These are phyloP conservation scores for Triangularia setosa DNA, from an alignment of 2,329 filamentous ascomycete genomes.

Conservation along the genomic window DNA sequence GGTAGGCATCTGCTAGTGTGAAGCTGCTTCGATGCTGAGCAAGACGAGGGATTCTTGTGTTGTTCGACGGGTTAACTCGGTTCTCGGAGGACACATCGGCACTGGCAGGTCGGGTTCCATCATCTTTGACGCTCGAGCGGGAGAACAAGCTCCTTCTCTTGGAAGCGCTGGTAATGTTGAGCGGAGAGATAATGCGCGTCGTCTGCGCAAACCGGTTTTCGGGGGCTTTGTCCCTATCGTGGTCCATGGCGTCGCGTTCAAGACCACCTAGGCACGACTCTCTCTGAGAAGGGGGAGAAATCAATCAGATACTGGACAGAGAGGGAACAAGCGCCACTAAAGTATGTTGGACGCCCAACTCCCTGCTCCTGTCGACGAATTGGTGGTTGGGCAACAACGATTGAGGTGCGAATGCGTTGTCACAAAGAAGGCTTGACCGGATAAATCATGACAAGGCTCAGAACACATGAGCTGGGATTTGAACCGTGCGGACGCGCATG, in stretches of 20 bases:
- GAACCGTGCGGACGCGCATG: not conserved
- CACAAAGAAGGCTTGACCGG: constrained; percentile 3
- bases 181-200: constrained; percentile 27
- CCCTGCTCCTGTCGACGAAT: not conserved
- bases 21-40: constrained; percentile 31
- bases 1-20: constrained; percentile 42
- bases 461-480: not conserved
- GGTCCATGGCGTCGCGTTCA: constrained; percentile 25
- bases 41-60: constrained; percentile 31
- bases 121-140: constrained; percentile 24
- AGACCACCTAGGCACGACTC: constrained; percentile 8
- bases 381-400: not conserved
- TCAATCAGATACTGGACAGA: not conserved
- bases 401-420: constrained; percentile 2
- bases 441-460: not conserved
- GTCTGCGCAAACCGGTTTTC: constrained; percentile 25
- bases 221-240: not conserved
- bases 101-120: constrained; percentile 24
- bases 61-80: constrained; percentile 17
- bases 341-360: not conserved
- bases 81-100: constrained; percentile 24
- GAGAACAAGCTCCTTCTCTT: constrained; percentile 39
- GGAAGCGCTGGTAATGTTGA: constrained; percentile 39
- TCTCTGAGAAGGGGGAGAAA: not conserved
- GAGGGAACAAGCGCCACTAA: not conserved